Evolutionary conservation across 495 filamentous ascomycete genomes (phyloP).

Genomic region (Trichodelitschia bisporula): DNA sequence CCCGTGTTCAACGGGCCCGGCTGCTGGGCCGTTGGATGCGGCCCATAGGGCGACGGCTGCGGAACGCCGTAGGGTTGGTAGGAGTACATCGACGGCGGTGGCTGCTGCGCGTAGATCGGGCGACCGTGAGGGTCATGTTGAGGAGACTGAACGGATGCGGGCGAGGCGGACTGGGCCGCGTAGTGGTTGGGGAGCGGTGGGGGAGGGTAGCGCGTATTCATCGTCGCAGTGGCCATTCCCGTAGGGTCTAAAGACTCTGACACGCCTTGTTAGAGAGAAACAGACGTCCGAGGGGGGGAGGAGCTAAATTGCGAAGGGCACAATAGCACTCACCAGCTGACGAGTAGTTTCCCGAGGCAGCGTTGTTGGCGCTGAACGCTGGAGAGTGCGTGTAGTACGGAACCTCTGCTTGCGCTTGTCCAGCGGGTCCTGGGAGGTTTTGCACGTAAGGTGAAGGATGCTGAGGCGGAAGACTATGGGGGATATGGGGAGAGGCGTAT

Average conservation of each 20-base stretch:
- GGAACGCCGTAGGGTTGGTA: slow-evolving; percentile 57
- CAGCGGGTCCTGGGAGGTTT: slow-evolving; percentile 11
- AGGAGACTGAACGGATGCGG: slow-evolving; percentile 81
- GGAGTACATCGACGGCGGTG: slow-evolving; percentile 43
- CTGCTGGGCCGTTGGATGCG: slow-evolving; percentile 41
- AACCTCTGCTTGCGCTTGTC: slow-evolving; percentile 12
- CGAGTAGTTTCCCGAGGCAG: slow-evolving; percentile 17
- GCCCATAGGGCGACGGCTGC: slow-evolving; percentile 51
- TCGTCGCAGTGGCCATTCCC: slow-evolving; percentile 62
- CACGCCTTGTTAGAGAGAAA: not conserved
- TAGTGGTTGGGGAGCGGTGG: slow-evolving; percentile 57
- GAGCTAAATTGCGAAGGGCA: no score
- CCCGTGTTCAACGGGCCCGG: slow-evolving; percentile 37
- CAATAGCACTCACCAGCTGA: slow-evolving; percentile 17
- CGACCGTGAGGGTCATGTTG: slow-evolving; percentile 75
- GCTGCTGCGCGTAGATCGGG: slow-evolving; percentile 56
- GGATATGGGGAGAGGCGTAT: slow-evolving; percentile 16
- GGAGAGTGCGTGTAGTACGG: slow-evolving; percentile 19
- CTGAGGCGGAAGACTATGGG: slow-evolving; percentile 5
- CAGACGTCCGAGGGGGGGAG: not conserved
- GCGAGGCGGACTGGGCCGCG: slow-evolving; percentile 86
- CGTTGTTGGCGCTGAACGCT: slow-evolving; percentile 18
- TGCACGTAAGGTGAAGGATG: slow-evolving; percentile 19
- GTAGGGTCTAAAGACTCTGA: not conserved
- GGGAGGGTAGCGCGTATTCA: slow-evolving; percentile 55